Conservation (phyloP, 2,329 filamentous ascomycete species). For the Westerdykella aurantiaca region DNA sequence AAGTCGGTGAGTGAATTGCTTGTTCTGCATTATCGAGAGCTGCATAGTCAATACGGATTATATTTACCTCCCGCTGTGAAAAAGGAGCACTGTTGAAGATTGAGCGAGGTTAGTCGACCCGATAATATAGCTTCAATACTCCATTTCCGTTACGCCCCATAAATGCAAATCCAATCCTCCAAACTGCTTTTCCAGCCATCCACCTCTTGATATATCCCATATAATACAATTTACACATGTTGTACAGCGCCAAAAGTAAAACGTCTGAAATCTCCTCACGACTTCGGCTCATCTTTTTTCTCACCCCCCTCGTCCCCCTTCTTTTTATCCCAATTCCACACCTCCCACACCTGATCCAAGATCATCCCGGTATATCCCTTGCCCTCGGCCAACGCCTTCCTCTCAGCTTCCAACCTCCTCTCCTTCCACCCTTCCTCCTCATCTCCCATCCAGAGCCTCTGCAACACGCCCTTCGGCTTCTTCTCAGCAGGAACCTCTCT, state of each 20-base stretch:
- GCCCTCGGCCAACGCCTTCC: conserved; percentile 35
- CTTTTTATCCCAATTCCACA: conserved; percentile 43
- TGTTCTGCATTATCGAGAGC: no score
- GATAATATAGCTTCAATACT: no score
- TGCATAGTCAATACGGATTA: no score
- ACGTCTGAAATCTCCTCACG: background rate
- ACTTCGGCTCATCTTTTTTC: conserved; percentile 18
- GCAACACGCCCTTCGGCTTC: conserved; percentile 22
- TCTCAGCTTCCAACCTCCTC: conserved; percentile 41
- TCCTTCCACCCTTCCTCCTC: conserved; percentile 44
- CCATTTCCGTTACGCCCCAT: no score
- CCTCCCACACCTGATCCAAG: conserved; percentile 44
- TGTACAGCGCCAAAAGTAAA: background rate
- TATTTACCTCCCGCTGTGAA: no score
- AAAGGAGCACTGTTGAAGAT: no score
- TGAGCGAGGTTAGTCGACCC: no score
- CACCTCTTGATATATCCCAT: no score
- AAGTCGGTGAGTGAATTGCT: no score
- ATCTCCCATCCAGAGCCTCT: conserved; percentile 37
- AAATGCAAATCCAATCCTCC: no score
- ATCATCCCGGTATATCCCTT: conserved; percentile 40
- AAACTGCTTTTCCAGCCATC: no score
- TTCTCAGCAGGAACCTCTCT: conserved; percentile 3
- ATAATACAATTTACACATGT: no score
- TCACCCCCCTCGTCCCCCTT: conserved; percentile 13